A percentile compares a stretch with the other conserved stretches of the same genome.
These are phyloP conservation scores for Cynara cardunculus DNA, from an alignment of 129 eudicot species.

Conservation along the genomic window DNA sequence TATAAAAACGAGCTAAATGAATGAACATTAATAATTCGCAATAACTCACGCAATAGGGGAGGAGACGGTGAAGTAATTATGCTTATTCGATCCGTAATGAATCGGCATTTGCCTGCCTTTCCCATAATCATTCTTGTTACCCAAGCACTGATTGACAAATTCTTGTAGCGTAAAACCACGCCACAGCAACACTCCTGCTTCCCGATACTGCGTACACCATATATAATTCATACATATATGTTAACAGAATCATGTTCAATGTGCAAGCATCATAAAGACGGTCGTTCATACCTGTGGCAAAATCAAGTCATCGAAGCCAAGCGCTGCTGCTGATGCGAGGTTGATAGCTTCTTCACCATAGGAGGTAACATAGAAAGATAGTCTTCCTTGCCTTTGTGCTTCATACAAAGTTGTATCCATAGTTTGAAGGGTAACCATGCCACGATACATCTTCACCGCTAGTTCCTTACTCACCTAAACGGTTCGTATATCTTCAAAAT, in stretches of 20 bases:
- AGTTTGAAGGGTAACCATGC: conserved; percentile 73
- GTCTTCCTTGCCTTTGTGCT: conserved; percentile 82
- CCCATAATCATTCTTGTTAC: conserved; percentile 60
- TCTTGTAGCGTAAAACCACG: conserved; percentile 76
- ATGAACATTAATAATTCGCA: not conserved
- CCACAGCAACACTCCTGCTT: conserved; percentile 81
- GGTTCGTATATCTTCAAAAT: not conserved
- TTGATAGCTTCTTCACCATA: conserved; percentile 79
- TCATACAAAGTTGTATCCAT: conserved; percentile 75
- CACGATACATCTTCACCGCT: conserved; percentile 61
- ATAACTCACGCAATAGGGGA: conserved; percentile 76
- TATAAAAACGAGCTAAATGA: not conserved
- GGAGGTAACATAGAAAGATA: conserved; percentile 64
- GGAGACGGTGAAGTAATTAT: conserved; percentile 67
- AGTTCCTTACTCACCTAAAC: conserved; percentile 55
- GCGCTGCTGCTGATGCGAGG: conserved; percentile 83
- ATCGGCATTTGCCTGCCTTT: conserved; percentile 94
- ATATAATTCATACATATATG: not conserved
- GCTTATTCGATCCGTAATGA: conserved; percentile 77
- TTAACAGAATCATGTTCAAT: not conserved
- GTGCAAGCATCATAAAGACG: not conserved
- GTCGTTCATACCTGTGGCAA: conserved; percentile 54
- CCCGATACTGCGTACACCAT: conserved; percentile 57
- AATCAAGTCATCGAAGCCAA: conserved; percentile 46
- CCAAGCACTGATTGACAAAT: conserved; percentile 67